Conservation (phyloP, 257 asterid genomes). For the Salvia splendens region DNA sequence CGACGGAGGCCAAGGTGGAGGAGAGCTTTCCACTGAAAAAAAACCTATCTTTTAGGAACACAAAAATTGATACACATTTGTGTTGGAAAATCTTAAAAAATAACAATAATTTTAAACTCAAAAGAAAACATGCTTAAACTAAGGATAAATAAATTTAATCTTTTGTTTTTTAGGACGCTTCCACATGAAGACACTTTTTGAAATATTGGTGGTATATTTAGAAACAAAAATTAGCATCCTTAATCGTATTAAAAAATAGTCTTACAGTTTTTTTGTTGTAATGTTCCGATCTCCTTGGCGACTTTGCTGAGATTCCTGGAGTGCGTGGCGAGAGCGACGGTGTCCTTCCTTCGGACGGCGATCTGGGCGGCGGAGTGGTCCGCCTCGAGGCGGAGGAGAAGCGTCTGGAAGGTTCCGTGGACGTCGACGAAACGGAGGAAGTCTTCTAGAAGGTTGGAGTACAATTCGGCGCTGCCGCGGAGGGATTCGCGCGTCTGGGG, state of each 20-base stretch:
- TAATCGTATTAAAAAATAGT: too few relatives aligned
- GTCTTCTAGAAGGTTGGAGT: slow-evolving; percentile 52
- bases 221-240: too few relatives aligned
- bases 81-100: too few relatives aligned
- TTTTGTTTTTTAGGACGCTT: too few relatives aligned
- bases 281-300: slow-evolving; percentile 53
- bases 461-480: slow-evolving; percentile 31
- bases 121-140: too few relatives aligned
- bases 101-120: too few relatives aligned
- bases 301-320: slow-evolving; percentile 47
- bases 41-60: too few relatives aligned
- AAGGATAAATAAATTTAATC: too few relatives aligned
- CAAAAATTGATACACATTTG: too few relatives aligned
- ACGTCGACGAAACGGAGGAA: slow-evolving; percentile 69
- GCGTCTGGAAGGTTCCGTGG: slow-evolving; percentile 67
- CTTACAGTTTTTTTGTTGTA: too few relatives aligned
- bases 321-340: slow-evolving; percentile 32
- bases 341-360: slow-evolving; percentile 59
- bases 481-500: slow-evolving; percentile 75
- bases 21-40: slow-evolving; percentile 29
- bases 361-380: slow-evolving; percentile 61
- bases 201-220: too few relatives aligned
- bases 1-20: slow-evolving; percentile 23
- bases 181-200: too few relatives aligned
- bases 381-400: slow-evolving; percentile 56